Percentiles rank a stretch among this genome's conserved stretches.
These are phyloP conservation scores for Peronospora belbahrii DNA, from an alignment of 352 stramenopile genomes.

Conservation along the genomic window DNA sequence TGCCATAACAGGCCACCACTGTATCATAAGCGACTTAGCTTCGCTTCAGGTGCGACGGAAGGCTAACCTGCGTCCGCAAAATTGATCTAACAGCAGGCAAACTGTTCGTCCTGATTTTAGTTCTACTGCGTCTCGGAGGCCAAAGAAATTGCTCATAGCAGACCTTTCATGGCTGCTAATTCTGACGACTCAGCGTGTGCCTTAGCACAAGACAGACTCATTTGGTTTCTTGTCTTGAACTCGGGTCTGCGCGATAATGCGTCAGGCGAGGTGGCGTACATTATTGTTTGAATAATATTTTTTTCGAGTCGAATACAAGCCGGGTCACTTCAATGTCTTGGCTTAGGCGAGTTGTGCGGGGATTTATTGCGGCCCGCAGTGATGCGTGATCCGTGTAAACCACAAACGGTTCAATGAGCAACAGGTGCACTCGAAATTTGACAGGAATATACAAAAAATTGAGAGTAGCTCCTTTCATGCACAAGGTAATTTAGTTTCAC, in stretches of 20 bases:
- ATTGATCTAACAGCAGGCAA: background rate
- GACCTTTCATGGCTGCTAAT: background rate
- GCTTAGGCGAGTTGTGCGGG: background rate
- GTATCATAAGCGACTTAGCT: background rate
- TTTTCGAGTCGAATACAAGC: too few species aligned
- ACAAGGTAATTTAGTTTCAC: background rate
- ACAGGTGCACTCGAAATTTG: background rate
- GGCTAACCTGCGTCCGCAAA: background rate
- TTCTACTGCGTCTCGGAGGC: background rate
- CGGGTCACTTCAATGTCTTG: too few species aligned
- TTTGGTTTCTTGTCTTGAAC: background rate
- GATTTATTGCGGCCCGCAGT: background rate
- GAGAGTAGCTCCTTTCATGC: background rate
- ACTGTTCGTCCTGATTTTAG: background rate
- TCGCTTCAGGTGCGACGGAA: background rate
- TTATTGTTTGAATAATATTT: background rate
- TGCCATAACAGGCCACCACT: background rate
- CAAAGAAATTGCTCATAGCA: background rate
- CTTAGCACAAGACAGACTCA: background rate
- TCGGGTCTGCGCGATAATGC: background rate
- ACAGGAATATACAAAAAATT: background rate
- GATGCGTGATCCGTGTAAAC: background rate
- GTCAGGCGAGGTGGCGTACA: background rate
- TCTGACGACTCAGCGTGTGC: background rate
- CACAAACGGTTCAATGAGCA: background rate